Evolutionary conservation across 257 asterid species (phyloP).

Genomic region (Gynochthodes officinalis): DNA sequence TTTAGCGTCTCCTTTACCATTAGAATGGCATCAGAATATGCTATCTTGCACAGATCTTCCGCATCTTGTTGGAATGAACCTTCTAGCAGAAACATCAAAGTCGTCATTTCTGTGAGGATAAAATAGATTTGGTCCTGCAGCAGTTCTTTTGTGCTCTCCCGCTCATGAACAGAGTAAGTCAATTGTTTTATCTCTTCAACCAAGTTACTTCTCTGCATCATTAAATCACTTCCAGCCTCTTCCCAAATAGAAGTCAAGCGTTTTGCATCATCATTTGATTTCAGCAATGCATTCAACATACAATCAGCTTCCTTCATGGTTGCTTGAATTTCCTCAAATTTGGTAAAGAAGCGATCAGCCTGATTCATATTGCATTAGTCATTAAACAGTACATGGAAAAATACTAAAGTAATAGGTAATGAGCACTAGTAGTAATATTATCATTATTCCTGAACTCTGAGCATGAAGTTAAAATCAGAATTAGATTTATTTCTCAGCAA

Average conservation of each 20-base stretch:
- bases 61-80: slow-evolving; percentile 53
- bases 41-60: slow-evolving; percentile 39
- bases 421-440: not conserved
- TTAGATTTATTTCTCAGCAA: not conserved
- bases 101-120: slow-evolving; percentile 38
- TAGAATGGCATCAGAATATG: slow-evolving; percentile 38
- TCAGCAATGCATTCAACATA: slow-evolving; percentile 48
- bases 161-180: slow-evolving; percentile 31
- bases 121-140: slow-evolving; percentile 33
- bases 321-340: slow-evolving; percentile 53
- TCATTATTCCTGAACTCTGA: not conserved
- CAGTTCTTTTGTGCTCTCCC: slow-evolving; percentile 35
- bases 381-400: slow-evolving; percentile 31
- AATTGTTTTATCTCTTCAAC: slow-evolving; percentile 48
- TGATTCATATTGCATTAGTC: slow-evolving; percentile 26
- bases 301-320: slow-evolving; percentile 63
- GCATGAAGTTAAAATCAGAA: not conserved
- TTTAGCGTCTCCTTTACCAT: slow-evolving; percentile 43
- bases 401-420: not conserved
- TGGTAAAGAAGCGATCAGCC: slow-evolving; percentile 43
- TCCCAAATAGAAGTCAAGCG: slow-evolving; percentile 44
- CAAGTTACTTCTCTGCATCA: slow-evolving; percentile 46
- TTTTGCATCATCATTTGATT: slow-evolving; percentile 57
- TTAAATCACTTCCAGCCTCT: slow-evolving; percentile 45
- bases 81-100: slow-evolving; percentile 42